Evolutionary conservation across 495 filamentous ascomycete genomes (phyloP).

Genomic region (Letharia lupina): DNA sequence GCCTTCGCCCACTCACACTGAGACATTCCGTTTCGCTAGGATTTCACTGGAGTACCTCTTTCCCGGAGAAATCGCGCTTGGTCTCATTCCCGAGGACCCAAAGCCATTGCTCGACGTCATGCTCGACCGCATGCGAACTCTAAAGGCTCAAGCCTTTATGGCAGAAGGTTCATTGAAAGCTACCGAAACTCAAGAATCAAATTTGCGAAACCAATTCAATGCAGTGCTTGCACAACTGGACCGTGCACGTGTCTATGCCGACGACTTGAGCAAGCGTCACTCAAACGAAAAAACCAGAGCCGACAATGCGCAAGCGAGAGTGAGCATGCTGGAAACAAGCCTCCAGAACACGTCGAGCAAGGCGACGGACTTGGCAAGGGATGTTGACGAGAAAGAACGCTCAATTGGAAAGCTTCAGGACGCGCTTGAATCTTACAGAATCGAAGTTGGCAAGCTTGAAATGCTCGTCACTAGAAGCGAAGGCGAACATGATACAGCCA

Average conservation of each 20-base stretch:
- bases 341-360: slow-evolving; percentile 39
- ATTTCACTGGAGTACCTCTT: slow-evolving; percentile 58
- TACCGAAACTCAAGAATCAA: slow-evolving; percentile 15
- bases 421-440: slow-evolving; percentile 54
- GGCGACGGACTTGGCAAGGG: slow-evolving; percentile 41
- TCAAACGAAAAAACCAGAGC: slow-evolving; percentile 26
- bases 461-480: slow-evolving; percentile 52
- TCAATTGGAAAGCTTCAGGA: slow-evolving; percentile 51
- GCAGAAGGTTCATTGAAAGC: slow-evolving; percentile 13
- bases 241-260: slow-evolving; percentile 35
- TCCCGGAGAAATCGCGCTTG: slow-evolving; percentile 52
- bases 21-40: slow-evolving; percentile 52
- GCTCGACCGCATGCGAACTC: slow-evolving; percentile 11
- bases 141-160: slow-evolving; percentile 10
- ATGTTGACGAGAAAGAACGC: slow-evolving; percentile 48
- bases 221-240: slow-evolving; percentile 28
- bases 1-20: slow-evolving; percentile 9
- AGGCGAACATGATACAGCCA: slow-evolving; percentile 37
- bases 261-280: slow-evolving; percentile 9
- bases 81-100: slow-evolving; percentile 24
- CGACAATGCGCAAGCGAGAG: slow-evolving; percentile 37
- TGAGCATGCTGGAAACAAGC: slow-evolving; percentile 45
- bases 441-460: slow-evolving; percentile 57
- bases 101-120: slow-evolving; percentile 22
- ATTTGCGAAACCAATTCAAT: slow-evolving; percentile 39